Percentiles rank a stretch among this genome's conserved stretches.
phyloP scores from a whole-genome alignment of 2,329 filamentous ascomycete species.

The Ophiostoma piceae region DNA sequence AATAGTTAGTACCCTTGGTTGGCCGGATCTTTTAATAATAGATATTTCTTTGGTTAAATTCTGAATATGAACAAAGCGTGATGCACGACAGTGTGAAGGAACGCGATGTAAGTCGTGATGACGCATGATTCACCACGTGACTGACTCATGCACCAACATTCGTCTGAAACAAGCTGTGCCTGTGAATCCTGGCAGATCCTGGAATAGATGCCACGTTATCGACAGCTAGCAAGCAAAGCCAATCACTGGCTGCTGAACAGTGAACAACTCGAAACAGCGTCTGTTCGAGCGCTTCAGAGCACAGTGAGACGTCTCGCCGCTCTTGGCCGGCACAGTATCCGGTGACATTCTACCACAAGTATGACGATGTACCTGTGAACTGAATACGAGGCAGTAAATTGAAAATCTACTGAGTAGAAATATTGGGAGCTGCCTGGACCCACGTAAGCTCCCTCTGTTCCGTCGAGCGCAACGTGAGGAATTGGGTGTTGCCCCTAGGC shows the following conservation, averaged over 20 bases:
- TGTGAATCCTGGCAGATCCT: not conserved
- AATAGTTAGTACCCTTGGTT: not conserved
- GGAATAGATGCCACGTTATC: slow-evolving; percentile 8
- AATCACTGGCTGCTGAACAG: not conserved
- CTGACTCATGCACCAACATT: not conserved
- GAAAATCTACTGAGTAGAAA: not conserved
- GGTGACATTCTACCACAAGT: not conserved
- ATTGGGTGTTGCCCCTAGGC: slow-evolving; percentile 2
- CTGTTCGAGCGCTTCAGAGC: not conserved
- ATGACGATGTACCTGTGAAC: not conserved
- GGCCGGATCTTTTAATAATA: not conserved
- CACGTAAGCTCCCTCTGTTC: slow-evolving; percentile 6
- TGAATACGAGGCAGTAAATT: not conserved
- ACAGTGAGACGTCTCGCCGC: slow-evolving; percentile 7
- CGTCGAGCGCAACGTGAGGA: not conserved
- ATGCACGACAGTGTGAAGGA: no score
- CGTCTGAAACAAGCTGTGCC: slow-evolving; percentile 3
- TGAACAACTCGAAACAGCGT: slow-evolving; percentile 1
- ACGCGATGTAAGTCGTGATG: not conserved
- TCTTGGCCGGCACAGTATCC: slow-evolving; percentile 6
- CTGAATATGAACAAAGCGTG: no score
- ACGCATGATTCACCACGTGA: not conserved
- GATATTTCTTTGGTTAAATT: not conserved
- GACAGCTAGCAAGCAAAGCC: not conserved
- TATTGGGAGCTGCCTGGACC: slow-evolving; percentile 6